Percentiles rank a stretch among this genome's conserved stretches.
These are phyloP conservation scores for Cucurbitaria berberidis DNA, from an alignment of 2,329 filamentous ascomycete genomes.

Conservation along the genomic window DNA sequence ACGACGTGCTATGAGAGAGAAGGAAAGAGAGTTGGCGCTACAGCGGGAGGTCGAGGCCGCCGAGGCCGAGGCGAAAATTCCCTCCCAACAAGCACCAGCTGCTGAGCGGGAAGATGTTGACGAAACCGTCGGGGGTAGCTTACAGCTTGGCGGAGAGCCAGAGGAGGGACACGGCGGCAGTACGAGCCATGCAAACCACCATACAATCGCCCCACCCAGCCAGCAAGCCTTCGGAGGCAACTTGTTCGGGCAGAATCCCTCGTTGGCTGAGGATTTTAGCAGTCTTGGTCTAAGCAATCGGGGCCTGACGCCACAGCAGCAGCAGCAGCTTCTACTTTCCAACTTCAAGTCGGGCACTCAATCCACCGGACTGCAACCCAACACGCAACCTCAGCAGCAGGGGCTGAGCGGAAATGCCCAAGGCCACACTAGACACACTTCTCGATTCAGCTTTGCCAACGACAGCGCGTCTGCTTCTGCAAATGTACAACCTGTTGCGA, in stretches of 20 bases:
- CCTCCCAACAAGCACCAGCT: constrained; percentile 43
- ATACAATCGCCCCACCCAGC: constrained; percentile 76
- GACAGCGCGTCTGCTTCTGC: constrained; percentile 67
- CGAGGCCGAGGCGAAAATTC: constrained; percentile 60
- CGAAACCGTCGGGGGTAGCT: constrained; percentile 70
- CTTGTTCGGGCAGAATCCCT: constrained; percentile 43
- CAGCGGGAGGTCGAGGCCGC: constrained; percentile 59
- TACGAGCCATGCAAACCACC: constrained; percentile 66
- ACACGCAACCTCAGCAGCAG: constrained; percentile 55
- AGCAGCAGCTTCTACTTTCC: constrained; percentile 70
- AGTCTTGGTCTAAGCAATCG: constrained; percentile 64
- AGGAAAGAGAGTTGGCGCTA: constrained; percentile 65
- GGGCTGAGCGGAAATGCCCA: constrained; percentile 63
- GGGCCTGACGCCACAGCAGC: constrained; percentile 79
- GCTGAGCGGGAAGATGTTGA: constrained; percentile 73
- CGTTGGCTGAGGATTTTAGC: constrained; percentile 47
- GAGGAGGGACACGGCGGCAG: constrained; percentile 72
- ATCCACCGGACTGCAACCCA: constrained; percentile 61
- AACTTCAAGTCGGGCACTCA: constrained; percentile 60
- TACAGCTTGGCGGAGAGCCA: constrained; percentile 90
- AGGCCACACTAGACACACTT: constrained; percentile 81
- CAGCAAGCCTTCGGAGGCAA: constrained; percentile 63
- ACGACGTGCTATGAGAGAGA: constrained; percentile 71
- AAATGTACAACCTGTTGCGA: constrained; percentile 76
- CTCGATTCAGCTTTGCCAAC: constrained; percentile 85